Evolutionary conservation across 148 eudicot genomes (phyloP), one percentile per base, ranked within the genome.

Genomic region (Nyssa sinensis): DNA sequence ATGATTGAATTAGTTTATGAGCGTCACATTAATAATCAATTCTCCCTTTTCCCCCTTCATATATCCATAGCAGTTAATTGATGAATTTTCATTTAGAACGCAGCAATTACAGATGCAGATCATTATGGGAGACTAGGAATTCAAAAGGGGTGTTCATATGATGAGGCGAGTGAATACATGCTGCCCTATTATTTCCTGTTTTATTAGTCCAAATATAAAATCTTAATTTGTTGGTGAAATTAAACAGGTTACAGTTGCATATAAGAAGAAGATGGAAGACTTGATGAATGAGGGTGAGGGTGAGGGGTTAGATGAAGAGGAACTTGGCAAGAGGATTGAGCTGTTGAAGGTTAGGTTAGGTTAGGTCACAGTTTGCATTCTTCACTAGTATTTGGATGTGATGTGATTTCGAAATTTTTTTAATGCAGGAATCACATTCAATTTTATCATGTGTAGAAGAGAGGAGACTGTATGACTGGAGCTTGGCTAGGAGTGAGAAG

Each of bases 51-150:
- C 24, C 19, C n/a, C 24, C 9, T 51, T 62, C 1, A 10, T 12
- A 58, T 33, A 58, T 9, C 13, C 9, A 28, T 59, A 55, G 19
- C 5, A 10, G 8, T 24, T 71, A 62, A 58, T 61, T 85, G 70
- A 86, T 71, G 53, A 61, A 59, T 31, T 59, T 74, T 65, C 55
- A 32, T 83, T 75, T 84, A 83, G 86, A 72, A 63, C 86, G 94
- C 97, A 93, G 98, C 94, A 74, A 93, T 93, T 64, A 86, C 97
- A 55, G 97, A 89, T 79, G 87, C 64, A 3, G 97, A 93, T 81
- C 84, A 89, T 79, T 93, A 91, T 76, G 97, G 81, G 13, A 85
- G 71, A 70, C 86, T 93, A 27, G 96, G 96, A 74, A 79, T 93
- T 55, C 83, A 34, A 71, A 81, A 77, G 64, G 86, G 84, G 19